Base-by-base conservation (phyloP, 768 basidiomycete species). In the Boletus barrowsii region DNA sequence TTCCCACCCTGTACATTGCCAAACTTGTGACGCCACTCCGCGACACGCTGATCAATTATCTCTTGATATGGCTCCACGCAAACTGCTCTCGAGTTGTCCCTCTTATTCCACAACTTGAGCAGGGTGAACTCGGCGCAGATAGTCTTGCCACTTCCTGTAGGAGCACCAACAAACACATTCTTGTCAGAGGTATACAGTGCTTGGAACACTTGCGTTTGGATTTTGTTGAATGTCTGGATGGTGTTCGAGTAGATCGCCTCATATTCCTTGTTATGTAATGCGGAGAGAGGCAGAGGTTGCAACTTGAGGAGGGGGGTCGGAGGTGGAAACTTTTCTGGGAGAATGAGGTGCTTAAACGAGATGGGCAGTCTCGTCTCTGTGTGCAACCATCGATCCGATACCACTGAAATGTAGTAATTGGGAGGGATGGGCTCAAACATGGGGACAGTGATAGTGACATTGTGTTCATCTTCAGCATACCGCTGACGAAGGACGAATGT, bases 161-260 rank as follows among this genome's bases (percentile, higher is more conserved):
- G 96, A 1, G 96, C 97, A 20, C 94, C 95, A 53, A 99, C 86
- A 66, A 98, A 95, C 40, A 96, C 88, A 62, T 96, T 98, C 65
- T 98, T 97, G 64, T 98, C 95, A 0, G 93, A 87, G 0, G 91
- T 93, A 69, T 98, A 99, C 0, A 99, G 78, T 0, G 96, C 95
- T 63, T 98, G 94, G 87, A 99, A 98, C 42, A 98, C 95, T 72
- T 98, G 97, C 0, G 93, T 98, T 68, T 98, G 97, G 57, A 98
- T 98, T 73, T 98, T 99, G 82, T 98, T 98, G 79, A 98, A 98
- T 0, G 83, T 85, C 56, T 84, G 79, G 59, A 98, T 86, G 0
- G 83, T 83, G 17, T 80, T 82, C 1, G 84, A 82, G 69, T 98
- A 99, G 41, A 98, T 82, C 1, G 79, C 78, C 69, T 98, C 93